These are phyloP conservation scores for Houttuynia cordata DNA, from an alignment of 164 flowering plant genomes.

Conservation along the genomic window DNA sequence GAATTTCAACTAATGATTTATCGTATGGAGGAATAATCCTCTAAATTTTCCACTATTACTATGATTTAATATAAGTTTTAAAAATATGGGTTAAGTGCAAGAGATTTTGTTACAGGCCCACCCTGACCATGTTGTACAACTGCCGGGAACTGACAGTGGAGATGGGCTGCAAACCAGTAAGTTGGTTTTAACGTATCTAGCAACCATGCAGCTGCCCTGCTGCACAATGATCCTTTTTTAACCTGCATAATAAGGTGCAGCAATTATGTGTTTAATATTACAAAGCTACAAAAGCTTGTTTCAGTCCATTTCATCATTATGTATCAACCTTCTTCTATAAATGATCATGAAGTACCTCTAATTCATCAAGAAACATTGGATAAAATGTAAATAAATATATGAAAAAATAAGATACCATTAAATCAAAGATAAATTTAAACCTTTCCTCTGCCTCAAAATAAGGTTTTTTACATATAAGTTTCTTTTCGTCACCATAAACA, in stretches of 20 bases:
- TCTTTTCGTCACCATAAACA: slow-evolving; percentile 56
- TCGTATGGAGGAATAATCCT: too few relatives aligned
- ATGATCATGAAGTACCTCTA: too few relatives aligned
- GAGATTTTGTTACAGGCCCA: slow-evolving; percentile 79
- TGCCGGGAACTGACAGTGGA: slow-evolving; percentile 93
- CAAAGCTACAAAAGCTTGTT: too few relatives aligned
- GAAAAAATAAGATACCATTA: background rate
- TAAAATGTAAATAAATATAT: too few relatives aligned
- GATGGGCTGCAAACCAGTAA: slow-evolving; percentile 98
- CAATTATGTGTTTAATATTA: background rate
- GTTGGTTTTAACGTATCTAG: slow-evolving; percentile 69
- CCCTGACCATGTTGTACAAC: slow-evolving; percentile 74
- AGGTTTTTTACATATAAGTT: slow-evolving; percentile 58
- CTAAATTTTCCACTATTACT: too few relatives aligned
- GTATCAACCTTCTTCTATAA: too few relatives aligned
- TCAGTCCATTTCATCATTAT: too few relatives aligned
- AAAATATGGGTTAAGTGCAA: slow-evolving; percentile 94
- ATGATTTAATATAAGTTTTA: too few relatives aligned
- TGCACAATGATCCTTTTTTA: slow-evolving; percentile 59
- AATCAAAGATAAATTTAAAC: background rate
- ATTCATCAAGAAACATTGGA: background rate
- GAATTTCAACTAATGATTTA: too few relatives aligned
- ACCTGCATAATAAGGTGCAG: slow-evolving; percentile 28
- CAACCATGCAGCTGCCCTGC: slow-evolving; percentile 72
- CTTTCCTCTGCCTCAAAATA: slow-evolving; percentile 73